Conservation (phyloP, 2,329 filamentous ascomycete genomes). For the Nigrograna mackinnonii region DNA sequence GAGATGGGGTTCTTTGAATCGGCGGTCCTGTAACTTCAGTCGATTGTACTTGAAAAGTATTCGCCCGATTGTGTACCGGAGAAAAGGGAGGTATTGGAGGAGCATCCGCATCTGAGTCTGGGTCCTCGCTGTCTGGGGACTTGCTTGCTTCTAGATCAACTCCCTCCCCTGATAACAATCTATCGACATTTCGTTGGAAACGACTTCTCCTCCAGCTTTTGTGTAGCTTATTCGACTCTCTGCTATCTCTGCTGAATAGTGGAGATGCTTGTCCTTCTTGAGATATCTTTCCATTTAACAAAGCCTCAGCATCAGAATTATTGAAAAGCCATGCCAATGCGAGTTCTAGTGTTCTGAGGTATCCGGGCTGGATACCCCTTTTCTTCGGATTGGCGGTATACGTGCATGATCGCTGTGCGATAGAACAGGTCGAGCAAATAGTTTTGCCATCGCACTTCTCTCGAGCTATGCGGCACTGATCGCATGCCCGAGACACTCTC, state of each 20-base stretch:
- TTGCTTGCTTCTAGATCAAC: slow-evolving; percentile 10
- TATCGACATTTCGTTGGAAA: slow-evolving; percentile 66
- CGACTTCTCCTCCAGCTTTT: slow-evolving; percentile 66
- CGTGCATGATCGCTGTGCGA: slow-evolving; percentile 67
- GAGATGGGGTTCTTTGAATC: too few species aligned
- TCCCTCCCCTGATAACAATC: slow-evolving; percentile 56
- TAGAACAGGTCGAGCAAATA: slow-evolving; percentile 67
- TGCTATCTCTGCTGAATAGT: slow-evolving; percentile 57
- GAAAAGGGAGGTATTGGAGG: too few species aligned
- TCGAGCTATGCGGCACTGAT: slow-evolving; percentile 67
- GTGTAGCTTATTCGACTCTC: slow-evolving; percentile 61
- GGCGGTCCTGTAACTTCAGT: too few species aligned
- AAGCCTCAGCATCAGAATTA: slow-evolving; percentile 61
- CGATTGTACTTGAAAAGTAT: too few species aligned
- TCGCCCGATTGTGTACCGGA: too few species aligned
- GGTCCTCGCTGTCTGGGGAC: slow-evolving; percentile 27
- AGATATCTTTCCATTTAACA: slow-evolving; percentile 59
- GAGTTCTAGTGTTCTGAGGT: slow-evolving; percentile 73
- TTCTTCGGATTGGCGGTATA: slow-evolving; percentile 77
- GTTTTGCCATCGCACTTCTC: slow-evolving; percentile 78
- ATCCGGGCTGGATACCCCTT: slow-evolving; percentile 78
- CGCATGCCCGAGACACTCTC: slow-evolving; percentile 70
- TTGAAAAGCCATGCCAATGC: slow-evolving; percentile 69
- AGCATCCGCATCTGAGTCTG: slow-evolving; percentile 27
- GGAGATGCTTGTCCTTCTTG: slow-evolving; percentile 51